phyloP scores from a whole-genome alignment of 805 yeast genomes.

The Ogataea ganodermae region DNA sequence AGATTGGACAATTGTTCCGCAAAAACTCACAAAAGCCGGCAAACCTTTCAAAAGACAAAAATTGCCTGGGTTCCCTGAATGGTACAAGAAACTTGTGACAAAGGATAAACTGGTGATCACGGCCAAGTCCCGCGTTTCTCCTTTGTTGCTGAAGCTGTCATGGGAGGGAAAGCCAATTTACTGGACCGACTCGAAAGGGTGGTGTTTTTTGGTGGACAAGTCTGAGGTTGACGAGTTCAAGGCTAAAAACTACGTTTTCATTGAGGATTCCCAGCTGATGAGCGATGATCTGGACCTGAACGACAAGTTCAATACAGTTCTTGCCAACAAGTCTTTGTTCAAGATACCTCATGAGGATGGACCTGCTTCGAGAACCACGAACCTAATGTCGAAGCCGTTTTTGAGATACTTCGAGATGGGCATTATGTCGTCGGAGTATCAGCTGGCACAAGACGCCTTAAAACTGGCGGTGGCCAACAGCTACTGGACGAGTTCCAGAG shows the following conservation, averaged over 20 bases:
- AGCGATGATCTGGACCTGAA: conserved; percentile 13
- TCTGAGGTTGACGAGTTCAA: conserved; percentile 38
- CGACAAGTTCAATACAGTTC: conserved; percentile 12
- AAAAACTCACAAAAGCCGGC: conserved; percentile 66
- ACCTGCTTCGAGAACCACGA: conserved; percentile 67
- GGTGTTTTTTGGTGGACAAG: conserved; percentile 76
- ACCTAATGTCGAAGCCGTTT: conserved; percentile 76
- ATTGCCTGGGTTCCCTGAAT: conserved; percentile 87
- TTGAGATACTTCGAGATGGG: conserved; percentile 72
- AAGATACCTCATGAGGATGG: conserved; percentile 92
- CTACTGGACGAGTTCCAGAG: conserved; percentile 92
- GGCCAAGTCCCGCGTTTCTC: conserved; percentile 72
- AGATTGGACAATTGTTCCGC: conserved; percentile 76
- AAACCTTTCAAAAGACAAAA: conserved; percentile 70
- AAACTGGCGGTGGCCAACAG: conserved; percentile 77
- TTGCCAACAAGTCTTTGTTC: conserved; percentile 41
- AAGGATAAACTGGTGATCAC: conserved; percentile 53
- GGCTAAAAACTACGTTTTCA: conserved; percentile 39
- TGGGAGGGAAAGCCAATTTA: conserved; percentile 86
- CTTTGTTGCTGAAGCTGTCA: conserved; percentile 69
- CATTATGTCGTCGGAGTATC: conserved; percentile 65
- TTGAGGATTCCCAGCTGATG: conserved; percentile 21
- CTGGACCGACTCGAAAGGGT: conserved; percentile 81
- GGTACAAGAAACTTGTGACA: conserved; percentile 71
- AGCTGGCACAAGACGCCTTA: conserved; percentile 75